Conservation (phyloP, 192 early-diverging fungal species). For the Coemansia sp. region DNA sequence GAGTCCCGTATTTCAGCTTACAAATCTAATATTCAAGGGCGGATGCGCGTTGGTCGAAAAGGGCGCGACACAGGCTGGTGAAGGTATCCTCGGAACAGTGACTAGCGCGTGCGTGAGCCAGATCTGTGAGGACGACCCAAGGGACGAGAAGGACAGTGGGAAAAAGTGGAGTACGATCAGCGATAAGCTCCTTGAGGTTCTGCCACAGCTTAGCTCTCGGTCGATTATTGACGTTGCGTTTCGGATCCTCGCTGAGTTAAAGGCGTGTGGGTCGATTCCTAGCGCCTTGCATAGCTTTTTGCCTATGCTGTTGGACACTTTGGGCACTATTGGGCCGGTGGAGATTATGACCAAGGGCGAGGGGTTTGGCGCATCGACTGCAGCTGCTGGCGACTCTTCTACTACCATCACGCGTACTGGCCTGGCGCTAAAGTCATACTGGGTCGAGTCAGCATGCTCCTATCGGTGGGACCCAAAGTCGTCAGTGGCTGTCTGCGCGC, state of each 20-base stretch:
- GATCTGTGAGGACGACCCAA: slow-evolving; percentile 43
- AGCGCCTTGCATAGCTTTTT: slow-evolving; percentile 17
- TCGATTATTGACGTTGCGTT: slow-evolving; percentile 43
- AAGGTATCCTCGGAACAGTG: slow-evolving; percentile 15
- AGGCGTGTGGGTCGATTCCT: slow-evolving; percentile 35
- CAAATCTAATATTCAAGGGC: slow-evolving; percentile 24
- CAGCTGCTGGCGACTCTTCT: not conserved
- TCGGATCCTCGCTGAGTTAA: slow-evolving; percentile 47
- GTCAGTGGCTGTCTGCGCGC: slow-evolving; percentile 33
- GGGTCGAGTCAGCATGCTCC: slow-evolving; percentile 49
- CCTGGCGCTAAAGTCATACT: slow-evolving; percentile 38
- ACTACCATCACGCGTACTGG: slow-evolving; percentile 36
- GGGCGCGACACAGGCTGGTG: slow-evolving; percentile 10
- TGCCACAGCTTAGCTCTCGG: slow-evolving; percentile 36
- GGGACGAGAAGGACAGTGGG: slow-evolving; percentile 6
- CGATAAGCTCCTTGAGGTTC: slow-evolving; percentile 32
- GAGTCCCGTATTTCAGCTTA: not conserved
- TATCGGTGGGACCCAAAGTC: slow-evolving; percentile 43
- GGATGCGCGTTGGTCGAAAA: slow-evolving; percentile 33
- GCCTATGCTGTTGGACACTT: slow-evolving; percentile 48
- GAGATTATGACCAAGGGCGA: slow-evolving; percentile 27
- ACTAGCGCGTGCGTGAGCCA: slow-evolving; percentile 38
- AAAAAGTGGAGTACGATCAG: slow-evolving; percentile 28
- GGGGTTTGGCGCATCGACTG: not conserved
- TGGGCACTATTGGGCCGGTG: slow-evolving; percentile 40